These are phyloP conservation scores for Trichoderma koningiopsis DNA, from an alignment of 2,329 filamentous ascomycete genomes.

Conservation along the genomic window DNA sequence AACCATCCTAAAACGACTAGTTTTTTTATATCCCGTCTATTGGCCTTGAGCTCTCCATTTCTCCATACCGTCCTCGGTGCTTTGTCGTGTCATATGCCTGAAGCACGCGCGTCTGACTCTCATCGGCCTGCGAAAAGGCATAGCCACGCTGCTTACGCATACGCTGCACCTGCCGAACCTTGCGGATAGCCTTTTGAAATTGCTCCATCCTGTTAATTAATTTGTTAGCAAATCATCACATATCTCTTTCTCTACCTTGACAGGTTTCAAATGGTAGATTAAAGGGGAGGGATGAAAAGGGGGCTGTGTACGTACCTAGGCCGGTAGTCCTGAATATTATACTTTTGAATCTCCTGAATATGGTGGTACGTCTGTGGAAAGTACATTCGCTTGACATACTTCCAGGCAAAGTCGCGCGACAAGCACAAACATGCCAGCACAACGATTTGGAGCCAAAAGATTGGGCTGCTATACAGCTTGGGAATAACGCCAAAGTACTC, in stretches of 20 bases:
- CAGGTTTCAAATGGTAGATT: not conserved
- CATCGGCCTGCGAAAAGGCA: constrained; percentile 96
- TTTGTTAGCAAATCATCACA: constrained; percentile 26
- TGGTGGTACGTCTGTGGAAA: constrained; percentile 94
- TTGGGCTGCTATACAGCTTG: constrained; percentile 73
- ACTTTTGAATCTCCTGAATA: constrained; percentile 99
- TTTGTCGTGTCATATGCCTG: constrained; percentile 98
- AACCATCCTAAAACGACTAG: constrained; percentile 10
- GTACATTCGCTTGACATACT: constrained; percentile 98
- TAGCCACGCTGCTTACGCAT: constrained; percentile 99
- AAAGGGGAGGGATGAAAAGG: not conserved
- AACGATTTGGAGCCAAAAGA: constrained; percentile 91
- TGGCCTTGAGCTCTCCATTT: constrained; percentile 70
- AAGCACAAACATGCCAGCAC: constrained; percentile 81
- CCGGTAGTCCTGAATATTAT: constrained; percentile 98
- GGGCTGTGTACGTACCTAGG: constrained; percentile 67
- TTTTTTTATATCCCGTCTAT: constrained; percentile 24
- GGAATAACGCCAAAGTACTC: constrained; percentile 88
- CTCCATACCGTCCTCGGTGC: constrained; percentile 87
- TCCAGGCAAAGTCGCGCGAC: constrained; percentile 89
- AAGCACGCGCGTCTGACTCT: constrained; percentile 90
- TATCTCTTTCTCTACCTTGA: not conserved
- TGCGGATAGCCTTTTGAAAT: constrained; percentile 98
- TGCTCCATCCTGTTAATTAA: constrained; percentile 79
- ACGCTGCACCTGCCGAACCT: constrained; percentile 95